Evolutionary conservation across 148 eudicot genomes (phyloP), one percentile per base, ranked within the genome.

Genomic region (Diospyros kaki): DNA sequence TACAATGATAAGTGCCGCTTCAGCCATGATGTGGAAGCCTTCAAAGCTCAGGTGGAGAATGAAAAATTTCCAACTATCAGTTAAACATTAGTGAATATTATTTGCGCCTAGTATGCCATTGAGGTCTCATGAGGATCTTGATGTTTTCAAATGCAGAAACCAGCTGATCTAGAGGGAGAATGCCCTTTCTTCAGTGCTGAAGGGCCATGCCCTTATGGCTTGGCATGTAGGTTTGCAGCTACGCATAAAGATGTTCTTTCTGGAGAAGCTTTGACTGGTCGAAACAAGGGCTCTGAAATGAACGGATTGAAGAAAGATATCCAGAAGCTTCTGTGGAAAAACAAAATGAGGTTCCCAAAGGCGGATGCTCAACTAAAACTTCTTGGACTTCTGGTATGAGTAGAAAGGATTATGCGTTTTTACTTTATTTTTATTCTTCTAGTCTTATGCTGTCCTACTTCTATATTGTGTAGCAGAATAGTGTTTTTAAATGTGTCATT

Each of bases 321-420:
- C 66, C 99, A 96, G 81, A 91, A 75, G 84, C 93, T 93, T 78
- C 79, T 96, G 68, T 96, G 99, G 99, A 96, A 96, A 80, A 96
- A 91, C 80, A 93, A 89, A 76, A 89, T 90, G 93, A 89, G 80
- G 63, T 96, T 91, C 54, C 88, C 85, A 1, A 91, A 89, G 83
- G 91, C 99, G 42, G 91, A 89, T 83, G 83, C 86, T 75, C 88
- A 82, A 48, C 94, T 96, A 70, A 93, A 96, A 79, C 80, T 74
- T 81, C 93, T 96, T 52, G 94, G 98, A 13, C 83, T 90, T 77
- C 64, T 56, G 94, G 98, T 89, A 88, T 65, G 85, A 42, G 73
- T 10, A 59, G 40, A 63, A 38, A 58, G 48, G 39, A 71, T 44
- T 28, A 9, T 43, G 18, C 13, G 42, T 58, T 50, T 61, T 3